Evolutionary conservation across 345 rosid species (phyloP).

Genomic region (Fremontodendron californicum): DNA sequence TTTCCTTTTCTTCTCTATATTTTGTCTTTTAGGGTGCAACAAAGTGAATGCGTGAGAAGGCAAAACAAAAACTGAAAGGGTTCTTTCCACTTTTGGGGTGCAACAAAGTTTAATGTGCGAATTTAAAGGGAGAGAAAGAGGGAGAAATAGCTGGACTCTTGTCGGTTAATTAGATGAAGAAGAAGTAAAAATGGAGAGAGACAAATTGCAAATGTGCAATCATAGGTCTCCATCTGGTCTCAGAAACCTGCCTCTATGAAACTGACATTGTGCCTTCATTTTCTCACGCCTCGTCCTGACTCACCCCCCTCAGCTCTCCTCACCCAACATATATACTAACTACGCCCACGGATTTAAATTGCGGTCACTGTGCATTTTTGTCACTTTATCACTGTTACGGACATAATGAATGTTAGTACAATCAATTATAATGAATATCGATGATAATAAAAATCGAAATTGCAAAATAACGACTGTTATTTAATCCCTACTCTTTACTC

Average conservation of each 20-base stretch:
- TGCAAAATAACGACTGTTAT: no score
- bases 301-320: conserved; percentile 10
- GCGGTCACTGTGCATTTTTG: no score
- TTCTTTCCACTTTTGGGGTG: conserved; percentile 46
- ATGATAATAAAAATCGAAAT: no score
- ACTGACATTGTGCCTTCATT: conserved; percentile 29
- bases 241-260: neutral
- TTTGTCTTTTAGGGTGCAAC: conserved; percentile 36
- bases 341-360: no score
- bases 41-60: conserved; percentile 24
- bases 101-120: conserved; percentile 40
- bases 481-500: no score
- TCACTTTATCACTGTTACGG: no score
- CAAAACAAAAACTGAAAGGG: conserved; percentile 4
- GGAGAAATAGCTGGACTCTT: conserved; percentile 13
- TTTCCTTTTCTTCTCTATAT: conserved; percentile 16
- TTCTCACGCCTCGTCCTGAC: conserved; percentile 29
- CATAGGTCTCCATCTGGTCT: conserved; percentile 39
- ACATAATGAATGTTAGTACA: no score
- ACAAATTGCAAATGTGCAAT: conserved; percentile 2
- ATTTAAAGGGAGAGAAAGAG: conserved; percentile 29
- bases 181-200: neutral
- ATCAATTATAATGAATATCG: no score
- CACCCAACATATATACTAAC: conserved; percentile 19
- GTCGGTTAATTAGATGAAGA: conserved; percentile 31